These are phyloP conservation scores for Hypomontagnella monticulosa DNA, from an alignment of 495 filamentous ascomycete genomes.

Conservation along the genomic window DNA sequence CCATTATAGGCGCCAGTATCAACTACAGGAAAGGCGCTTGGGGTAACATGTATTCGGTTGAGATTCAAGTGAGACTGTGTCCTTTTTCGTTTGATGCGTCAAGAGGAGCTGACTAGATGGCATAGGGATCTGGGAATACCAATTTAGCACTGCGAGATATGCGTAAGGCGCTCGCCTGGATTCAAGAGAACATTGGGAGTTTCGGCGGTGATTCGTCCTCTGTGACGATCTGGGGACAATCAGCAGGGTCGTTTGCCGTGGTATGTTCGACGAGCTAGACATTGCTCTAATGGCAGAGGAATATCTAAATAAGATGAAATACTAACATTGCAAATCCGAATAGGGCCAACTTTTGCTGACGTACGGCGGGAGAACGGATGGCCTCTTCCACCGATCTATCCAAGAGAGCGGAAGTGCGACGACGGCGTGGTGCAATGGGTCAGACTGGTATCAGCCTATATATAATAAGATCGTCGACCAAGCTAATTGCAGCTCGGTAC, in stretches of 20 bases:
- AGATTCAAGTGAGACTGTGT: constrained; percentile 42
- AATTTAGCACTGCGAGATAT: constrained; percentile 61
- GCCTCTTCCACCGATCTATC: constrained; percentile 63
- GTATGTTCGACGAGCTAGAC: constrained; percentile 27
- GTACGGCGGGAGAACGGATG: constrained; percentile 54
- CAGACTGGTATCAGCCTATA: constrained; percentile 49
- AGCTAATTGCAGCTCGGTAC: constrained; percentile 50
- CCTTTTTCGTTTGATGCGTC: not conserved
- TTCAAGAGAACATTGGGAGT: constrained; percentile 64
- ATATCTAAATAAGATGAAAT: not conserved
- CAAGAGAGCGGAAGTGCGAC: constrained; percentile 56
- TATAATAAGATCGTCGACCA: constrained; percentile 56
- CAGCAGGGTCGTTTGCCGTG: constrained; percentile 49
- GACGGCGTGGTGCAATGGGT: constrained; percentile 47
- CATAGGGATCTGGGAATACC: constrained; percentile 48
- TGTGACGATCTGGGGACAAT: constrained; percentile 53
- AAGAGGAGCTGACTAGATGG: not conserved
- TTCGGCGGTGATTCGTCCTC: constrained; percentile 65
- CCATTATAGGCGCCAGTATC: constrained; percentile 56
- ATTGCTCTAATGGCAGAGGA: not conserved
- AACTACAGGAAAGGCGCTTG: constrained; percentile 56
- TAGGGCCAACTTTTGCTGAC: constrained; percentile 47
- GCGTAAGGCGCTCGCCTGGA: constrained; percentile 64
- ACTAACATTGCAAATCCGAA: not conserved
- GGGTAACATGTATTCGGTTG: constrained; percentile 61